Percentiles rank a stretch among this genome's conserved stretches.
phyloP scores from a whole-genome alignment of 2,329 filamentous ascomycete genomes.

The Calonectria fujianensis region DNA sequence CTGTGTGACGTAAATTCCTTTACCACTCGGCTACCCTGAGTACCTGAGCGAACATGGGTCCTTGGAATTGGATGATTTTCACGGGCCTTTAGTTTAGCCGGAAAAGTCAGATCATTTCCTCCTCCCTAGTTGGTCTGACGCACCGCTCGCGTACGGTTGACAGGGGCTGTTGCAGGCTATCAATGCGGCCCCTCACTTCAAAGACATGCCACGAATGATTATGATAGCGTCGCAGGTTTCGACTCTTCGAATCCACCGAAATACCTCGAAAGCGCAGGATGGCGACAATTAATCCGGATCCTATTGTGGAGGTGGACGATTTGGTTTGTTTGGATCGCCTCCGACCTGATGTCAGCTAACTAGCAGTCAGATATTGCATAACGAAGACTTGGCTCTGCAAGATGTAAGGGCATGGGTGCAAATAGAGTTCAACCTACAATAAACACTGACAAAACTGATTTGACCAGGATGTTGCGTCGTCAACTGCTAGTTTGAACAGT shows the following conservation, averaged over 20 bases:
- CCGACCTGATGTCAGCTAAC: neutral
- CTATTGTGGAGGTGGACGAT: neutral
- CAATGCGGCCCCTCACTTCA: neutral
- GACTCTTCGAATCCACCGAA: neutral
- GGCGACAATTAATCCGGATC: neutral
- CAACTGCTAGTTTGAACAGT: constrained; percentile 44
- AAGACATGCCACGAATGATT: neutral
- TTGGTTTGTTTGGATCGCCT: neutral
- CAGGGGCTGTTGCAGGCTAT: neutral
- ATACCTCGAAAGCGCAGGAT: neutral
- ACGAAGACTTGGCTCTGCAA: constrained; percentile 27
- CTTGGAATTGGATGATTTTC: neutral
- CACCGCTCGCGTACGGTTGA: neutral
- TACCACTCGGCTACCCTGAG: neutral
- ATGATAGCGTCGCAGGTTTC: neutral
- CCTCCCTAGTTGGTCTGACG: neutral
- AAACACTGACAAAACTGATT: neutral
- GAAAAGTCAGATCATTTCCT: neutral
- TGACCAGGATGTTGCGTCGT: constrained; percentile 36
- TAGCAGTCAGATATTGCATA: constrained; percentile 12
- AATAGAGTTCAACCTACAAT: neutral
- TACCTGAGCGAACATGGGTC: neutral
- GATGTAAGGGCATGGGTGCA: neutral
- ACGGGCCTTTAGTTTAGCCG: neutral
- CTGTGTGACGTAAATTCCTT: neutral